Base-by-base conservation (phyloP, 2,329 filamentous ascomycete genomes). In the Dactylellina drechsleri region DNA sequence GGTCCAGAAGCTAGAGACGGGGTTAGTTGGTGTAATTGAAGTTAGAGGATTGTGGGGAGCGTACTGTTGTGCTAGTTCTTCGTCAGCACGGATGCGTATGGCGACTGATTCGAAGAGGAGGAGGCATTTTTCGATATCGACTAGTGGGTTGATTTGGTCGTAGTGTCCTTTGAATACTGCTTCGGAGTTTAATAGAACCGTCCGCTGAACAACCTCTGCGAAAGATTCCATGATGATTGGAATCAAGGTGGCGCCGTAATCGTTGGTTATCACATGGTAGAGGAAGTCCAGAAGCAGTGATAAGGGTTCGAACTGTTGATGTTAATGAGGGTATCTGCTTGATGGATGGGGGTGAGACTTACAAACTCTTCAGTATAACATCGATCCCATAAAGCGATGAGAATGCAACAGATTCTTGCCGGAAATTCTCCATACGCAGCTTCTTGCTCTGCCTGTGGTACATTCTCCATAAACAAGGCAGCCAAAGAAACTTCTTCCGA, bases 291-390 rank as follows among this genome's bases (percentile, higher is more conserved):
- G 31, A 47, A 76, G 23, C 20, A 76, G 64, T 7, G 72, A 68
- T 20, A 76, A 31, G 18, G 72, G 72, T 18, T 70, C 65, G 54
- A 70, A 76, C 72, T 76, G 12, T 12, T 41, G 0, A 40, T 36
- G 26, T 70, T 56, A 70, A 43, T 36, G 6, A 5, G 4, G n/a
- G 6, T 16, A 12, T 6, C 43, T 47, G 6, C 12, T 3, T 4
- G 36, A 28, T 10, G 43, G 1, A 15, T 28, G 18, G 10, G 57
- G 1, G 16, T 15, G n/a, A 5, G 12, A 60, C 72, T 54, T 47
- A 76, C 72, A 70, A 68, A 70, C 52, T 70, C 66, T 66, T 76
- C 72, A 20, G 45, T 65, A 36, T 68, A 68, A 64, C 72, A 76
- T 52, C 65, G 65, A n/a, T 70, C 53, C 72, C 72, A 76, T 59